These are phyloP conservation scores for Tylopilus orsonianus DNA, from an alignment of 1,284 basidiomycete genomes.

Conservation along the genomic window DNA sequence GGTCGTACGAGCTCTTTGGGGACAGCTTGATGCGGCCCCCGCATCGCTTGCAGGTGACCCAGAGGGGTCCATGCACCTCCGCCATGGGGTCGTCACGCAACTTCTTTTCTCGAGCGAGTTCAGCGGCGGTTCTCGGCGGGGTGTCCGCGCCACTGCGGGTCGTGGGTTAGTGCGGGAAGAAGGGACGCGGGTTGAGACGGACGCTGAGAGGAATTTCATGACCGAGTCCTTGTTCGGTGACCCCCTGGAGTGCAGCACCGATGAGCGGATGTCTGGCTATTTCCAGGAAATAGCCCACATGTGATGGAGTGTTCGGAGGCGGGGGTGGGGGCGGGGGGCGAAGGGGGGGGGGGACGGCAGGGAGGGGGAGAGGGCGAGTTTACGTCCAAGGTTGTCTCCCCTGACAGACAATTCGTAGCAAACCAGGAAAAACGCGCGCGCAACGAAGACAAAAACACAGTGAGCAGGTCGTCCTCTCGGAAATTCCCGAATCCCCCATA, in stretches of 20 bases:
- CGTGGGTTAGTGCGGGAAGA: conserved; percentile 13
- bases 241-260: conserved; percentile 23
- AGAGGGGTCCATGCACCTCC: conserved; percentile 49
- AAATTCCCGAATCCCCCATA: conserved; percentile 28
- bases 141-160: conserved; percentile 21
- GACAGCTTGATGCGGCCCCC: conserved; percentile 62
- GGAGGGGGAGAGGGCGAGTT: background rate
- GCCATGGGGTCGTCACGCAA: conserved; percentile 51
- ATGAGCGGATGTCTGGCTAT: conserved; percentile 19
- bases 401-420: conserved; percentile 6
- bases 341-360: conserved; percentile 5
- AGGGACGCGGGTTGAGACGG: conserved; percentile 2
- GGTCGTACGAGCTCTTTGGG: conserved; percentile 61
- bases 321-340: conserved; percentile 4
- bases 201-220: conserved; percentile 26
- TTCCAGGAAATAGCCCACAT: conserved; percentile 28
- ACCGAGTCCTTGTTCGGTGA: conserved; percentile 18
- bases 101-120: conserved; percentile 45
- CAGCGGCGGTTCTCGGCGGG: conserved; percentile 31
- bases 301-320: background rate
- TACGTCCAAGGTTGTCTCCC: conserved; percentile 18
- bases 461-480: conserved; percentile 21
- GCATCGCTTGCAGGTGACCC: conserved; percentile 59
- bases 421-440: conserved; percentile 19
- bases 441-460: conserved; percentile 14